Evolutionary conservation across 129 eudicot species (phyloP).

Genomic region (Ambrosia artemisiifolia): DNA sequence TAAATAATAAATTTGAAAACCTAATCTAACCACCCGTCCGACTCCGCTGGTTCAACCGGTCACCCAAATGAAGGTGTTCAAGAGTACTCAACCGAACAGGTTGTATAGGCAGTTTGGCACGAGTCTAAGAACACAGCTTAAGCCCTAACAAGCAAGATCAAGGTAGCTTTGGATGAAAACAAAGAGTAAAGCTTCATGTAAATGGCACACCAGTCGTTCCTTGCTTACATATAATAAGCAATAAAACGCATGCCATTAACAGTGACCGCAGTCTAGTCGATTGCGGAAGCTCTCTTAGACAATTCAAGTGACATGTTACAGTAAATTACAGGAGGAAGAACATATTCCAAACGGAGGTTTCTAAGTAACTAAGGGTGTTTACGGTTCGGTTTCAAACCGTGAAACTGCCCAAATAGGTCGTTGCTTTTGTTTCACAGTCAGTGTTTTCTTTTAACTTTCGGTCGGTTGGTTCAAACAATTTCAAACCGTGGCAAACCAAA

Average conservation of each 20-base stretch:
- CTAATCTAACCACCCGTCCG: neutral
- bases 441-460: too few species aligned
- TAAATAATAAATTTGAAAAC: neutral
- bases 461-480: too few species aligned
- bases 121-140: neutral
- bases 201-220: neutral
- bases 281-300: neutral
- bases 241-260: neutral
- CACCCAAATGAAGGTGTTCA: neutral
- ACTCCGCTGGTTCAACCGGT: neutral
- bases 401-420: too few species aligned
- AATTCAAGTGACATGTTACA: neutral
- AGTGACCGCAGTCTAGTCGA: neutral
- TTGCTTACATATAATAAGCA: neutral
- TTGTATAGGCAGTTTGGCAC: too few species aligned
- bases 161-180: neutral
- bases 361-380: too few species aligned
- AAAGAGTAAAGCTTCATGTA: neutral
- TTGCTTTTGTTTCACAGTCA: too few species aligned
- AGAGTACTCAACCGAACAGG: neutral
- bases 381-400: too few species aligned
- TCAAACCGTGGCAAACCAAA: too few species aligned
- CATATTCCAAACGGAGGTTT: neutral
- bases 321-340: neutral
- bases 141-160: neutral